Conservation (phyloP, 179 eudicot genomes). For the Dionaea muscipula region DNA sequence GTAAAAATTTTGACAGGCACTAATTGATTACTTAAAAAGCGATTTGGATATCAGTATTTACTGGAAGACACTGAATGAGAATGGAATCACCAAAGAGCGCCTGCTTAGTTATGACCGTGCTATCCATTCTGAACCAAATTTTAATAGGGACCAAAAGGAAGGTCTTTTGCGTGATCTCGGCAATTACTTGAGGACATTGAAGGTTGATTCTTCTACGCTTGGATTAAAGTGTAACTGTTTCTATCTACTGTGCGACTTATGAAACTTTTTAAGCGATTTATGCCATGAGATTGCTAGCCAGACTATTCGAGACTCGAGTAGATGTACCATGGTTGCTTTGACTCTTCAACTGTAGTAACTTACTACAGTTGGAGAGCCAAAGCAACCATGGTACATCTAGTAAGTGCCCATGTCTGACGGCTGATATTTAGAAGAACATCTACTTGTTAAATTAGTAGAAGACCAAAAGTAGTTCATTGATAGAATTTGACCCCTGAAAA, state of each 20-base stretch:
- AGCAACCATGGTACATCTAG: too few species aligned
- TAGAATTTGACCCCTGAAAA: too few species aligned
- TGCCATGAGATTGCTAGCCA: too few species aligned
- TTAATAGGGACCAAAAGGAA: constrained; percentile 78
- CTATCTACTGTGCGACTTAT: not conserved
- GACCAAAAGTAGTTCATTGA: too few species aligned
- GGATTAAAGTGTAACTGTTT: not conserved
- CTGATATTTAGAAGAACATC: too few species aligned
- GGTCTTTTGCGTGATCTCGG: constrained; percentile 94
- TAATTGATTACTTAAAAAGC: constrained; percentile 65
- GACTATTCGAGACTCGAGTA: too few species aligned
- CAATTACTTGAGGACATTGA: constrained; percentile 83
- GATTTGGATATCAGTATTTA: constrained; percentile 79
- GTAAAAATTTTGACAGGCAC: constrained; percentile 45
- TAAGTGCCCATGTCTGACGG: too few species aligned
- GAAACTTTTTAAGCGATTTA: too few species aligned
- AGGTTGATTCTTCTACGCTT: constrained; percentile 34
- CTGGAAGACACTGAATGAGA: constrained; percentile 86
- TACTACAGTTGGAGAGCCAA: too few species aligned
- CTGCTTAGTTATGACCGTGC: constrained; percentile 97
- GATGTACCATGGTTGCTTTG: too few species aligned
- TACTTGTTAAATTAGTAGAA: too few species aligned
- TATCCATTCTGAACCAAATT: constrained; percentile 81
- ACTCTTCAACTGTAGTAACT: too few species aligned
- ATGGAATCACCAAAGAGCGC: constrained; percentile 95